Conservation (phyloP, 192 early-diverging fungal species). For the Radiomyces spectabilis region DNA sequence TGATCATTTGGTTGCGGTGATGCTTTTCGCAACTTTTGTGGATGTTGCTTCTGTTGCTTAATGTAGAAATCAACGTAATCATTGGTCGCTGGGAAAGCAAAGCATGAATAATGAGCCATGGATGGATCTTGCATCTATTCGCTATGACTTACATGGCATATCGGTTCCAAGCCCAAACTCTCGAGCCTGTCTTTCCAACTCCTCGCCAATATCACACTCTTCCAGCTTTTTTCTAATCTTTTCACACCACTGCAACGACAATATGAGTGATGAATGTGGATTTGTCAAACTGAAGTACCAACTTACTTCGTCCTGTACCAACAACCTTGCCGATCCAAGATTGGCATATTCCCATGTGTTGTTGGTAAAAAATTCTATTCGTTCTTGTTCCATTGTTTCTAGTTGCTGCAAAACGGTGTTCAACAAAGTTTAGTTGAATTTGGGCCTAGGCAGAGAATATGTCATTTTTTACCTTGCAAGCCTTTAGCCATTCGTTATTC, state of each 20-base stretch:
- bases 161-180: not conserved
- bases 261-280: not conserved
- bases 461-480: constrained; percentile 15
- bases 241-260: constrained; percentile 15
- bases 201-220: constrained; percentile 7
- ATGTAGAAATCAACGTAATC: constrained; percentile 10
- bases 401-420: too few species aligned
- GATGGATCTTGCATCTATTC: not conserved
- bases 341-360: constrained; percentile 19
- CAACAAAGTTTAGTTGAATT: too few species aligned
- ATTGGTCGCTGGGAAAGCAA: constrained; percentile 2
- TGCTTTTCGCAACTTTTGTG: not conserved
- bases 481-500: constrained; percentile 9
- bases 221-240: constrained; percentile 10
- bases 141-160: constrained; percentile 2
- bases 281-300: not conserved
- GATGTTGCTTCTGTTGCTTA: not conserved
- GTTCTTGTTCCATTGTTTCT: constrained; percentile 14
- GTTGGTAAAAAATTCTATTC: constrained; percentile 12
- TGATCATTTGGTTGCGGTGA: not conserved
- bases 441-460: too few species aligned
- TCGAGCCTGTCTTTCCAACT: not conserved
- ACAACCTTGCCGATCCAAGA: constrained; percentile 6
- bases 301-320: constrained; percentile 15
- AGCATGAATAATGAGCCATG: not conserved